Evolutionary conservation across 139 green algal genomes (phyloP).

Genomic region (Asterochloris sp.): DNA sequence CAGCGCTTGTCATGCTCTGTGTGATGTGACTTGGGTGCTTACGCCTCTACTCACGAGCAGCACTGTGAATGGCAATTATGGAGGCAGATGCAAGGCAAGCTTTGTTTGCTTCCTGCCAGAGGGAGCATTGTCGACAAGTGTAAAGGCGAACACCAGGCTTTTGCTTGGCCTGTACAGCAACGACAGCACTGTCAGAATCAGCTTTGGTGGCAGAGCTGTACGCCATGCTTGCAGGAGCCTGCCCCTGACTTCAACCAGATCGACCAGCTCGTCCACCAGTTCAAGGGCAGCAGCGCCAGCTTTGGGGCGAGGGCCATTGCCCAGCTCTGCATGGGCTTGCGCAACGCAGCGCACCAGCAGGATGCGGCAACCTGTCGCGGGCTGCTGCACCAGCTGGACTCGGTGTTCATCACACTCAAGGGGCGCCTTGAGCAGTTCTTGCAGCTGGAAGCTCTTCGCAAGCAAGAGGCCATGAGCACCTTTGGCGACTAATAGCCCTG

Average conservation of each 20-base stretch:
- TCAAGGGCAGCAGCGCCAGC: constrained; percentile 80
- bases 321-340: constrained; percentile 50
- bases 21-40: too few relatives aligned
- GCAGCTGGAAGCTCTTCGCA: constrained; percentile 52
- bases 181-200: too few relatives aligned
- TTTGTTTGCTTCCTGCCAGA: too few relatives aligned
- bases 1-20: too few relatives aligned
- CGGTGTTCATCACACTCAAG: constrained; percentile 29
- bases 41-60: too few relatives aligned
- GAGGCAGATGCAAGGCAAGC: too few relatives aligned
- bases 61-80: too few relatives aligned
- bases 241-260: constrained; percentile 57
- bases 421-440: constrained; percentile 57
- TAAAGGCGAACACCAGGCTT: too few relatives aligned
- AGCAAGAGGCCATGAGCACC: constrained; percentile 20
- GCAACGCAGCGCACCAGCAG: constrained; percentile 54
- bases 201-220: constrained; percentile 35
- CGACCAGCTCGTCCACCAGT: constrained; percentile 81
- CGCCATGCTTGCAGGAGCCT: constrained; percentile 29
- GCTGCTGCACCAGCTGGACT: constrained; percentile 27
- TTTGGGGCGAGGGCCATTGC: constrained; percentile 56
- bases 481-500: neutral
- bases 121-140: too few relatives aligned
- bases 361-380: constrained; percentile 24
- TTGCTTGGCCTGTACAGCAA: too few relatives aligned